These are phyloP conservation scores for Apiospora pterosperma DNA, from an alignment of 2,329 filamentous ascomycete species.

Conservation along the genomic window DNA sequence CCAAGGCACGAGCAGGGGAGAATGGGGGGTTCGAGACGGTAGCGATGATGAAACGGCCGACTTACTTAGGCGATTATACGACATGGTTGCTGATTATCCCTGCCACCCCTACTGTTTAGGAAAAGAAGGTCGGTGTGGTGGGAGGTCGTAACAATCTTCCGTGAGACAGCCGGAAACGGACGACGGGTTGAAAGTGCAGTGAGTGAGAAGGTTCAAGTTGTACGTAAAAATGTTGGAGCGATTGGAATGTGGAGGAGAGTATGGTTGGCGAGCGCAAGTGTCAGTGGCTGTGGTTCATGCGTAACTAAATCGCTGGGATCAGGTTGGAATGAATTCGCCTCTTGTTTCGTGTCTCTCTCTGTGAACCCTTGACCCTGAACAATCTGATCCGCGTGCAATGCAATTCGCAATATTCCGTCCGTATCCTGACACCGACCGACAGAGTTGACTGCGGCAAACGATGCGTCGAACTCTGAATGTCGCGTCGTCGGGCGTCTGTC, in stretches of 20 bases:
- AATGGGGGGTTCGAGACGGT: not conserved
- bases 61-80: slow-evolving; percentile 6
- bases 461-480: not conserved
- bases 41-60: slow-evolving; percentile 4
- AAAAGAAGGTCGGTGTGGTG: not conserved
- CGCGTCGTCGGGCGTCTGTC: not conserved
- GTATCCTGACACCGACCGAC: not conserved
- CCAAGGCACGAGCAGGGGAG: not conserved
- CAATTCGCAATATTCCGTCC: not conserved
- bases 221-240: not conserved
- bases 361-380: not conserved
- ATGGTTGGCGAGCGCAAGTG: not conserved
- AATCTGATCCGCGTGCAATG: not conserved
- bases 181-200: not conserved
- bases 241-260: not conserved
- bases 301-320: not conserved
- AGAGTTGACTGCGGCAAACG: not conserved
- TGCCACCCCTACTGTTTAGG: slow-evolving; percentile 2
- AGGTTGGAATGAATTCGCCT: not conserved
- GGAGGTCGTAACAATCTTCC: not conserved
- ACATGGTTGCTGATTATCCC: slow-evolving; percentile 1
- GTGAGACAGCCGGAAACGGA: not conserved
- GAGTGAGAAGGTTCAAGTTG: not conserved
- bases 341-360: not conserved
- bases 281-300: slow-evolving; percentile 5